phyloP scores from a whole-genome alignment of 2,329 filamentous ascomycete genomes.

The Botrytis squamosa region DNA sequence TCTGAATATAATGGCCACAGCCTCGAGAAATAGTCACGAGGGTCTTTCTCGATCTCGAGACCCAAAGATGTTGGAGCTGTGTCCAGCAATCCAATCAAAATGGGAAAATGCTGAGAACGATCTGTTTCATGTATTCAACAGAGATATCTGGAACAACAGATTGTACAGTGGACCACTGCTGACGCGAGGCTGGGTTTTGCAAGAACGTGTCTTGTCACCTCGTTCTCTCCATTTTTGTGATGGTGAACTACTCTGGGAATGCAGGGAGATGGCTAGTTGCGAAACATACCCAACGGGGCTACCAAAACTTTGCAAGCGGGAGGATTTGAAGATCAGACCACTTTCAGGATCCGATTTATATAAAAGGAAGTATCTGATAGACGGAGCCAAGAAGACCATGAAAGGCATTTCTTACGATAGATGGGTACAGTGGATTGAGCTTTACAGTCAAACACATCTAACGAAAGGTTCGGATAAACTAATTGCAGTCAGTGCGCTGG shows the following conservation, averaged over 20 bases:
- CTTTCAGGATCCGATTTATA: background rate
- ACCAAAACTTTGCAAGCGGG: background rate
- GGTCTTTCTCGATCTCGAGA: constrained; percentile 4
- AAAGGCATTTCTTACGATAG: background rate
- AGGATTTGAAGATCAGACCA: background rate
- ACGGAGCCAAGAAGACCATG: too few relatives aligned
- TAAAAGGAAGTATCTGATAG: background rate
- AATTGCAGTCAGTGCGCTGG: constrained; percentile 1
- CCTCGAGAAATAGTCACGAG: background rate
- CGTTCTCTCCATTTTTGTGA: constrained; percentile 25
- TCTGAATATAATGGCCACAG: background rate
- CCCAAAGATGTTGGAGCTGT: background rate
- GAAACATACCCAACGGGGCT: background rate
- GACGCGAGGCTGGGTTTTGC: constrained; percentile 28
- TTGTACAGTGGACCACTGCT: background rate
- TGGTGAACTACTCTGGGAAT: constrained; percentile 22
- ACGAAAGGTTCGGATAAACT: background rate
- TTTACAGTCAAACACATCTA: background rate
- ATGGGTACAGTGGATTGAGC: background rate
- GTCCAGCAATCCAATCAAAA: background rate
- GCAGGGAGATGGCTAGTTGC: background rate
- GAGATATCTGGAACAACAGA: fast-evolving
- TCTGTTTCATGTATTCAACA: background rate
- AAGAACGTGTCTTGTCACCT: constrained; percentile 27
- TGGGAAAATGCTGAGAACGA: background rate